Percentiles rank a stretch among this genome's conserved stretches.
Conservation (phyloP, 202 grass and related monocot genomes). For the Dendrocalamus latiflorus region DNA sequence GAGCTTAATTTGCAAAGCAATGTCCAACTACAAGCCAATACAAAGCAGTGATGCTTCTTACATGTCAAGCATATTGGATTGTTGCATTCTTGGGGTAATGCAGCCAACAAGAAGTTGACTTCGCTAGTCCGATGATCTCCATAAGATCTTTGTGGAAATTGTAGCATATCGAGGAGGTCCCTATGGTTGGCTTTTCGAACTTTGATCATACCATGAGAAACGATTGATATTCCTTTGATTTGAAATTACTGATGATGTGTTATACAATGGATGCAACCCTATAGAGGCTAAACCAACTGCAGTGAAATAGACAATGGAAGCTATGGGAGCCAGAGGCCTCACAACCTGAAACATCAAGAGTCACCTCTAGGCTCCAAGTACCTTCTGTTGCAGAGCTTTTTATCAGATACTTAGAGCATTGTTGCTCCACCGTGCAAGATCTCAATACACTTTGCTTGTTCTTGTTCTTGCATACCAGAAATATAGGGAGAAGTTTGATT, state of each 20-base stretch:
- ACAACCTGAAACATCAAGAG: constrained; percentile 44
- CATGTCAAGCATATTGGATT: constrained; percentile 22
- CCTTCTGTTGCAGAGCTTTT: background rate
- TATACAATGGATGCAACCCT: background rate
- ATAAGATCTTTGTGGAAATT: constrained; percentile 42
- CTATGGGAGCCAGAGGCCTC: constrained; percentile 42
- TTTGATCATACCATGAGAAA: background rate
- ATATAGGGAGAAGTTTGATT: constrained; percentile 23
- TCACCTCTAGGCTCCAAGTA: constrained; percentile 56
- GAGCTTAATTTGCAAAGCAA: constrained; percentile 29
- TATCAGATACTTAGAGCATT: background rate
- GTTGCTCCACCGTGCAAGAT: background rate
- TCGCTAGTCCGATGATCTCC: constrained; percentile 36
- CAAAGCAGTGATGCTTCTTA: constrained; percentile 14
- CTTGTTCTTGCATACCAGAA: background rate
- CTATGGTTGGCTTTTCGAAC: constrained; percentile 33
- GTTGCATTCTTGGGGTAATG: constrained; percentile 18
- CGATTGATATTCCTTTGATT: background rate
- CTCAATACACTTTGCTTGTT: background rate
- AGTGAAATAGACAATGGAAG: constrained; percentile 41
- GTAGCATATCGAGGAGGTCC: constrained; percentile 44
- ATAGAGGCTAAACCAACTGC: constrained; percentile 44
- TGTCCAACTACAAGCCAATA: constrained; percentile 2
- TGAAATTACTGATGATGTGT: constrained; percentile 1
- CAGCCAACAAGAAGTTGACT: constrained; percentile 23